Evolutionary conservation across 352 stramenopile genomes (phyloP).

Genomic region (Thraustochytrium striatum): DNA sequence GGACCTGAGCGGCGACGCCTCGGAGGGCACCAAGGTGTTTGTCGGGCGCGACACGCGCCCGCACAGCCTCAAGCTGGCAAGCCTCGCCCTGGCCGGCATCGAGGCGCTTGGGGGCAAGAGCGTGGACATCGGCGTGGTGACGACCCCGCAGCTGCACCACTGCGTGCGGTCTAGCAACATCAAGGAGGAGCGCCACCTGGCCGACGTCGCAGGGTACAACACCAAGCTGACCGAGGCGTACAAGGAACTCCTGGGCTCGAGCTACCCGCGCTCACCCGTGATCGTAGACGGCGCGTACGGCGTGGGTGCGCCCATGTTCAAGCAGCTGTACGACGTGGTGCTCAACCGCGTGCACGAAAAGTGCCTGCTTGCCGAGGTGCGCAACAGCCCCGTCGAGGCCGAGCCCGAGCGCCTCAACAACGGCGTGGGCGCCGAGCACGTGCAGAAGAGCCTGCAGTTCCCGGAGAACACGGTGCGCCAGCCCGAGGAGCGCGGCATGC

Average conservation of each 20-base stretch:
- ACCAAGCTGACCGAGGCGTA: constrained; percentile 87
- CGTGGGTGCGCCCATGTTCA: constrained; percentile 51
- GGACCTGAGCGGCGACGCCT: constrained; percentile 59
- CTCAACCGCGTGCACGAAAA: constrained; percentile 47
- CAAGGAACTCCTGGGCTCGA: constrained; percentile 67
- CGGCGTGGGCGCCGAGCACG: constrained; percentile 90
- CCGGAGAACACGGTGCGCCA: constrained; percentile 60
- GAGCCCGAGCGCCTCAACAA: constrained; percentile 86
- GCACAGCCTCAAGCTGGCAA: constrained; percentile 60
- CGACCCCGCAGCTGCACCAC: constrained; percentile 94
- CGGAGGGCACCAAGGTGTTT: constrained; percentile 67
- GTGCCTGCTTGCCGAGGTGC: constrained; percentile 58
- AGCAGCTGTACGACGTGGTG: constrained; percentile 24
- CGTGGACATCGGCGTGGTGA: constrained; percentile 90
- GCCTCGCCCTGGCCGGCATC: constrained; percentile 78
- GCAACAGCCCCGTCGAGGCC: constrained; percentile 64
- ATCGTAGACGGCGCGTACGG: constrained; percentile 54
- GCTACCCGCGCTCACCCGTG: background rate
- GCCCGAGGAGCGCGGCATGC: constrained; percentile 49
- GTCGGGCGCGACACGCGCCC: constrained; percentile 83
- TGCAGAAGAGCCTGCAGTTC: constrained; percentile 85
- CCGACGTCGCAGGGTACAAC: constrained; percentile 87
- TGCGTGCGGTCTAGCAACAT: constrained; percentile 83
- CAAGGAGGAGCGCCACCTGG: constrained; percentile 64
- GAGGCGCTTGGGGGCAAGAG: constrained; percentile 79